Base-by-base conservation (phyloP, 768 basidiomycete species). In the Tylopilus cervinicoccineus region DNA sequence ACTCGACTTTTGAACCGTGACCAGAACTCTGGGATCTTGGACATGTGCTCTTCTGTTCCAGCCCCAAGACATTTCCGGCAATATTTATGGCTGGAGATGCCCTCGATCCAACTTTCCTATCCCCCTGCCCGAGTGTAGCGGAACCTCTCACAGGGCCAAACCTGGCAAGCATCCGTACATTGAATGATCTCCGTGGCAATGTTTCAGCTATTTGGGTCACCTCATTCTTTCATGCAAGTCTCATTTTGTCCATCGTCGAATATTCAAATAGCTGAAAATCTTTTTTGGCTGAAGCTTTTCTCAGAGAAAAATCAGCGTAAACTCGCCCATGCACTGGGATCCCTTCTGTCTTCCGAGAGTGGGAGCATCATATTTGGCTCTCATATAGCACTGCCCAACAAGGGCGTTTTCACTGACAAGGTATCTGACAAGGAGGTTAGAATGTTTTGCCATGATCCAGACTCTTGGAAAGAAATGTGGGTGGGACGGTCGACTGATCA, bases 11-110 rank as follows among this genome's bases (percentile, higher is more conserved):
- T 16, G 23, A 11, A 47, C 17, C 19, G 23, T 33, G 39, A 26
- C 16, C 47, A 84, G 83, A 67, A 10, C 79, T 80, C 52, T 85
- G 82, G 83, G 70, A 78, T 5, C 68, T 76, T 5, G 84, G 84
- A 1, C 82, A 86, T 52, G 69, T 76, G 36, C 69, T 86, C 14
- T 87, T 84, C 66, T 72, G 62, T 42, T 72, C 76, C 4, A 78
- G 70, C 0, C 73, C 76, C 0, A 65, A 74, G 32, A 70, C 74
- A 0, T 84, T 80, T 62, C 77, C 80, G 2, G 78, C 72, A 0
- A 61, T 68, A 0, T 86, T 86, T 58, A 45, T 86, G 14, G 63
- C 71, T 12, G 84, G 83, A 1, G 74, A 86, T 50, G 70, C 64
- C 0, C 75, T 86, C 39, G 72, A 82, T 50, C 63, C 73, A 7